A percentile compares a stretch with the other conserved stretches of the same genome.
phyloP scores from a whole-genome alignment of 306 rosid species.

The Malus sieversii region DNA sequence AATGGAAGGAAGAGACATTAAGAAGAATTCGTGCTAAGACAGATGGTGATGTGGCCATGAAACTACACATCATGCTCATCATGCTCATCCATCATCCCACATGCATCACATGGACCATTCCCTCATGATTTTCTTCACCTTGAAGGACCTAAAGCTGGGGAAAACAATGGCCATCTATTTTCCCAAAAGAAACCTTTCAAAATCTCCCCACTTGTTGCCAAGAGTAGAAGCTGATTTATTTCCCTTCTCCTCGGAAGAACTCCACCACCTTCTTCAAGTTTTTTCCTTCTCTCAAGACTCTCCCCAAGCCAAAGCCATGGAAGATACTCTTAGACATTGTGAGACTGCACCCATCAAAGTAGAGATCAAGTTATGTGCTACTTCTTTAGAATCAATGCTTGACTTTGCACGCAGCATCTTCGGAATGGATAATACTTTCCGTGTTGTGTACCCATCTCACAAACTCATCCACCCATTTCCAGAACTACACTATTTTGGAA shows the following conservation, averaged over 20 bases:
- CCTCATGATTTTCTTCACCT: conserved; percentile 57
- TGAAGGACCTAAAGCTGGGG: conserved; percentile 43
- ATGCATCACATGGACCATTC: conserved; percentile 39
- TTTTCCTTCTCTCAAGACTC: conserved; percentile 48
- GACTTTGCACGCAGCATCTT: too few species aligned
- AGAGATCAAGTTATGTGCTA: conserved; percentile 63
- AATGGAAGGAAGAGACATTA: too few species aligned
- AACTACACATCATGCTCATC: too few species aligned
- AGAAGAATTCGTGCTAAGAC: too few species aligned
- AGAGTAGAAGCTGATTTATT: conserved; percentile 41
- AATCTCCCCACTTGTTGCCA: conserved; percentile 43
- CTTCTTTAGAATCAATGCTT: too few species aligned
- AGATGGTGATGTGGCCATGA: too few species aligned
- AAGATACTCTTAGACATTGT: conserved; percentile 47
- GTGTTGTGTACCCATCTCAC: conserved; percentile 34
- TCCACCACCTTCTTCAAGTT: conserved; percentile 38
- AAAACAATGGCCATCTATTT: conserved; percentile 52
- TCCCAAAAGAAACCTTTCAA: conserved; percentile 56
- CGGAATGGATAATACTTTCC: neutral
- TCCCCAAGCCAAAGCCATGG: conserved; percentile 67
- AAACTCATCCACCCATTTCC: conserved; percentile 44
- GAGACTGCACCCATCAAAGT: conserved; percentile 56
- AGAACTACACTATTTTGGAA: conserved; percentile 55
- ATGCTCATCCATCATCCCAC: conserved; percentile 10
- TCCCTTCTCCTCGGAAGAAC: conserved; percentile 52